These are phyloP conservation scores for Purpureocillium lavendulum DNA, from an alignment of 2,329 filamentous ascomycete genomes.

Conservation along the genomic window DNA sequence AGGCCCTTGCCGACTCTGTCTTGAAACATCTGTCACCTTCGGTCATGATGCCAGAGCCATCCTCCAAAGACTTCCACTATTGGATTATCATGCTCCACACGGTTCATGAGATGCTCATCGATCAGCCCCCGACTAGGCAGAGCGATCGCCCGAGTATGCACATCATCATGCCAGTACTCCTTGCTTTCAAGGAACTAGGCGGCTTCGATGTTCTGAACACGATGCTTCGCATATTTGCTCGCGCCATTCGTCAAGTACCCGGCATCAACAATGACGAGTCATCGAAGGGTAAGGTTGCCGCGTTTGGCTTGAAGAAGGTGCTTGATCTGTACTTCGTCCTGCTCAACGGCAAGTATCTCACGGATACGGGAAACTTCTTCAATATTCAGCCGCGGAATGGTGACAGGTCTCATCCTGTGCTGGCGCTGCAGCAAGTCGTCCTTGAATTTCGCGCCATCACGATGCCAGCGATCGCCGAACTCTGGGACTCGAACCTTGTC, in stretches of 20 bases:
- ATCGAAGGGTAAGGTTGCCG: slow-evolving; percentile 39
- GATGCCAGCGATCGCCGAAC: slow-evolving; percentile 62
- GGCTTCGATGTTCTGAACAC: slow-evolving; percentile 68
- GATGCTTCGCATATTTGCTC: slow-evolving; percentile 60
- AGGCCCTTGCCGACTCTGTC: slow-evolving; percentile 63
- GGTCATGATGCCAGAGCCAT: slow-evolving; percentile 34
- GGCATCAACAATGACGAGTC: slow-evolving; percentile 37
- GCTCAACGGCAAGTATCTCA: slow-evolving; percentile 68
- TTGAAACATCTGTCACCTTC: slow-evolving; percentile 55
- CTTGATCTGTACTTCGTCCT: slow-evolving; percentile 73
- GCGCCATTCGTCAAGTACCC: slow-evolving; percentile 17
- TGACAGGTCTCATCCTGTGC: slow-evolving; percentile 31
- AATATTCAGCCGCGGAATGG: slow-evolving; percentile 29
- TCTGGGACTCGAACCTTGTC: slow-evolving; percentile 81
- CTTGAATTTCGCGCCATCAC: slow-evolving; percentile 79
- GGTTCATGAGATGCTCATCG: slow-evolving; percentile 70
- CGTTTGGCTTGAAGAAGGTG: slow-evolving; percentile 67
- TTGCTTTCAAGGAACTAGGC: slow-evolving; percentile 75
- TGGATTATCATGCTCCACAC: slow-evolving; percentile 75
- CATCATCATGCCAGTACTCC: slow-evolving; percentile 66
- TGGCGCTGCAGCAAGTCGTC: slow-evolving; percentile 62
- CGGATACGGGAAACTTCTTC: slow-evolving; percentile 60
- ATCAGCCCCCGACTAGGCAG: slow-evolving; percentile 43
- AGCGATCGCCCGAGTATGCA: slow-evolving; percentile 42
- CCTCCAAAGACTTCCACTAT: slow-evolving; percentile 64